Base-by-base conservation (phyloP, 345 rosid species). In the Ceriops tagal region DNA sequence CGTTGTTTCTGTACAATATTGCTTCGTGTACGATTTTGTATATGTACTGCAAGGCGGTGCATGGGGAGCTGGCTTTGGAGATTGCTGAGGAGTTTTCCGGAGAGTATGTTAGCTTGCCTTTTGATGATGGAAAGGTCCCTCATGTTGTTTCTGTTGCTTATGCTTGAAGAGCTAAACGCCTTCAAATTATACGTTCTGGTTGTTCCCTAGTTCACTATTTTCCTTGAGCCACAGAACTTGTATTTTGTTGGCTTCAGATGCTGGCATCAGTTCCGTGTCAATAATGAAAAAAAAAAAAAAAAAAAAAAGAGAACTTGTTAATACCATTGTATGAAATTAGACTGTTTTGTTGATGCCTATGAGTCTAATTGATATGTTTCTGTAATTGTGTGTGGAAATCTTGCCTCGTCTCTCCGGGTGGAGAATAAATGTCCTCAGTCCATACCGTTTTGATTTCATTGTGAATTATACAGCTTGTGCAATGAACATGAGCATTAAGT, bases 21-120 rank as follows among this genome's bases (percentile, higher is more conserved):
- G 91, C 98, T 0, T 82, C 92, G 0, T 67, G 15, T 18, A 80
- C 87, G 1, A 90, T 93, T 64, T 65, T 89, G 76, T 89, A 88
- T 58, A 85, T 89, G 83, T 75, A 83, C 63, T 85, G 92, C 63
- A 89, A 87, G 75, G 92, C 95, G 56, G 49, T 70, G 13, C 84
- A 83, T 22, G 95, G 95, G 2, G 91, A 93, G 81, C 84, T 89
- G 52, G 96, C 84, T 19, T 75, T 66, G 77, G 86, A 88, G 83
- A 88, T 92, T 13, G 95, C 92, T 5, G 83, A 85, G 72, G 95
- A 91, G 68, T 84, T 89, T 74, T 83, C 88, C 0, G 71, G 82
- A 52, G 89, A 85, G 51, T 89, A 88, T 53, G 85, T 85, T 3
- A 84, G 92, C 46, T 83, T 91, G 81, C 98, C 97, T 61, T 87